Evolutionary conservation across 176 grass and related monocot species (phyloP).

Genomic region (Sorghum bicolor): Sorghum_bicolor_NCBIv3 NC_012877.2:14313501-14314000

Average conservation of each 20-base stretch:
- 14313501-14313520: not conserved
- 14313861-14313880: not conserved
- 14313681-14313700: not conserved
- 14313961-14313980: constrained; percentile 37
- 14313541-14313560: not conserved
- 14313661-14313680: not conserved
- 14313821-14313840: constrained; percentile 57
- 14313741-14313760: not conserved
- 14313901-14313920: not conserved
- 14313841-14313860: constrained; percentile 34
- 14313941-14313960: constrained; percentile 40
- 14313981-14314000: constrained; percentile 54
- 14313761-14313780: constrained; percentile 48
- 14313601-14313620: not conserved
- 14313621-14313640: not conserved
- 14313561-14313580: not conserved
- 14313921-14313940: not conserved
- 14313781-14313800: constrained; percentile 37
- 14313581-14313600: not conserved
- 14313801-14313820: constrained; percentile 53
- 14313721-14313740: not conserved
- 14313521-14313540: not conserved
- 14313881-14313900: not conserved
- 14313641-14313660: constrained; percentile 28
- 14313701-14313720: not conserved